These are phyloP conservation scores for Starmerella lactis-condensi DNA, from an alignment of 805 yeast species.

Conservation along the genomic window DNA sequence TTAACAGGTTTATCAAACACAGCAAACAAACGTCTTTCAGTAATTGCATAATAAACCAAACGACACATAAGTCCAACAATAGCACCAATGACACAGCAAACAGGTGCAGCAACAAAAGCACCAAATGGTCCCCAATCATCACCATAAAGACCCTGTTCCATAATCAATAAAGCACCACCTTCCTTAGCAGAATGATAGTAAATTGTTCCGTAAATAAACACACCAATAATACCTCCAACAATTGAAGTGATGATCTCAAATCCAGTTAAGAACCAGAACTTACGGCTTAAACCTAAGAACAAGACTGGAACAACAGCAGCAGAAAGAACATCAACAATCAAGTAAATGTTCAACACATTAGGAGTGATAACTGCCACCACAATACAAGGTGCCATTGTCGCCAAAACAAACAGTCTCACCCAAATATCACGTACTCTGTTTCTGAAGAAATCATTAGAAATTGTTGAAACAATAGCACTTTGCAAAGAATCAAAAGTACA, in stretches of 20 bases:
- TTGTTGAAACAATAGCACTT: slow-evolving; percentile 69
- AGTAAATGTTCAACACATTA: slow-evolving; percentile 63
- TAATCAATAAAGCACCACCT: slow-evolving; percentile 55
- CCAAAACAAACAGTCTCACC: slow-evolving; percentile 47
- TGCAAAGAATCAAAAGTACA: slow-evolving; percentile 79
- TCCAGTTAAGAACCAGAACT: slow-evolving; percentile 51
- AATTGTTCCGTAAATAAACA: slow-evolving; percentile 64
- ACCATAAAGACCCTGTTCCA: slow-evolving; percentile 45
- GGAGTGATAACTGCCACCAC: slow-evolving; percentile 71
- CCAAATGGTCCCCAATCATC: slow-evolving; percentile 88
- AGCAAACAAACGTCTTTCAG: slow-evolving; percentile 6
- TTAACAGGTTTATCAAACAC: slow-evolving; percentile 14
- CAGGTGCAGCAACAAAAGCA: slow-evolving; percentile 77
- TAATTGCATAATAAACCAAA: slow-evolving; percentile 8
- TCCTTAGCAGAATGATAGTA: slow-evolving; percentile 47
- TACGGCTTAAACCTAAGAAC: slow-evolving; percentile 53
- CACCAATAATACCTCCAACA: slow-evolving; percentile 57
- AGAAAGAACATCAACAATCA: slow-evolving; percentile 77
- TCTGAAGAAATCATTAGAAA: slow-evolving; percentile 76
- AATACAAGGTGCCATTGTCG: slow-evolving; percentile 65
- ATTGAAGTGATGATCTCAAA: slow-evolving; percentile 73
- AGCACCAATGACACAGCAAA: slow-evolving; percentile 51
- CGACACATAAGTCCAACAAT: slow-evolving; percentile 29
- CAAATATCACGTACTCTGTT: slow-evolving; percentile 50
- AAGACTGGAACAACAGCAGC: slow-evolving; percentile 70